phyloP scores from a whole-genome alignment of 805 yeast genomes.

The Candida nemodendra region DNA sequence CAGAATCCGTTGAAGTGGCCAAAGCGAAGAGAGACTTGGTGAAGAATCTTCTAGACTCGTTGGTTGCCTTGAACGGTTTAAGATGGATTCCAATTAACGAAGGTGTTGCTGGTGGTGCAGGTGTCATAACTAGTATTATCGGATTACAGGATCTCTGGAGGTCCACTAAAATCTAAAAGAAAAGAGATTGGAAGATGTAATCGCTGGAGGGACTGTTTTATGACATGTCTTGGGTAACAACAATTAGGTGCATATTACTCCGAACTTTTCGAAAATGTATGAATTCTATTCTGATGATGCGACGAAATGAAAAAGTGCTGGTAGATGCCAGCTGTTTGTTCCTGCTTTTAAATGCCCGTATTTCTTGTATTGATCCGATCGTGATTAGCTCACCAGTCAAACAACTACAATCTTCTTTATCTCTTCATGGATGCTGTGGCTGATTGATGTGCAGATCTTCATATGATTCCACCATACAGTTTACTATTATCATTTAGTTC shows the following conservation, averaged over 20 bases:
- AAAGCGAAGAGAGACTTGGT: conserved; percentile 58
- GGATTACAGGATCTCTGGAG: conserved; percentile 77
- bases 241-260: too few relatives aligned
- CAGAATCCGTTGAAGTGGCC: conserved; percentile 40
- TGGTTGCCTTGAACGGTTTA: conserved; percentile 73
- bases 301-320: background rate
- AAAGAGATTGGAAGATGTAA: too few relatives aligned
- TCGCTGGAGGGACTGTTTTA: too few relatives aligned
- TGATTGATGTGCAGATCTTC: too few relatives aligned
- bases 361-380: too few relatives aligned
- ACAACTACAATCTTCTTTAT: too few relatives aligned
- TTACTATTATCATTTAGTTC: background rate
- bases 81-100: conserved; percentile 63
- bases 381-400: too few relatives aligned
- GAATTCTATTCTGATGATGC: background rate
- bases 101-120: conserved; percentile 80
- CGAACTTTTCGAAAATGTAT: too few relatives aligned
- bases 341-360: background rate
- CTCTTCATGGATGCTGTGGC: too few relatives aligned
- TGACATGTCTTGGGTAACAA: too few relatives aligned
- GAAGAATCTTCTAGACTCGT: conserved; percentile 74
- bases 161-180: conserved; percentile 32
- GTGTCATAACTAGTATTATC: conserved; percentile 74
- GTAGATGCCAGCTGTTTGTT: background rate
- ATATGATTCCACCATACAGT: too few relatives aligned